Conservation (phyloP, 192 early-diverging fungal species). For the Gonapodya sp. region DNA sequence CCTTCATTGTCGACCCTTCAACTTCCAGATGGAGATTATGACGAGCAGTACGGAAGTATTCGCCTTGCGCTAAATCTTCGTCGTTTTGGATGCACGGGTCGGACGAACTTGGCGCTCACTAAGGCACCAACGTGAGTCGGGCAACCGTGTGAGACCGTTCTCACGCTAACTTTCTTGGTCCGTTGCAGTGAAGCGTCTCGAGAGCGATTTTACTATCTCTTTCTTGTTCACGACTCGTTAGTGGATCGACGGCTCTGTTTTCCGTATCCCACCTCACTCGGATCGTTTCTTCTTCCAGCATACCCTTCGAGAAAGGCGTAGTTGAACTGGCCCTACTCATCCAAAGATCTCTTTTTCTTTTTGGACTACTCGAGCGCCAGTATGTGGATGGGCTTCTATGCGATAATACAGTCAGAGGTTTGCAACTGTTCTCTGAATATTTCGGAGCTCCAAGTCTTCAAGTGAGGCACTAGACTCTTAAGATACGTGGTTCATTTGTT, state of each 20-base stretch:
- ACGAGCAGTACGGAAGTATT: background rate
- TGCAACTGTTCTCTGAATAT: background rate
- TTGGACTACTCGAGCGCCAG: background rate
- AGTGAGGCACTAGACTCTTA: too few relatives aligned
- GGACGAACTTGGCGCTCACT: background rate
- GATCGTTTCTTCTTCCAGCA: background rate
- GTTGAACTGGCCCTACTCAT: background rate
- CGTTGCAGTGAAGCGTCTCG: background rate
- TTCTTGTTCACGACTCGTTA: background rate
- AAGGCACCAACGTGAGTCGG: background rate
- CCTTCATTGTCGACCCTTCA: background rate
- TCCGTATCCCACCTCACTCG: background rate
- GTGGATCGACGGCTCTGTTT: background rate
- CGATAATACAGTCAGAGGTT: background rate
- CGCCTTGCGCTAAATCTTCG: background rate
- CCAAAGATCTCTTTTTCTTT: background rate
- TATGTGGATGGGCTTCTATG: background rate
- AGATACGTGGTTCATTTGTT: too few relatives aligned
- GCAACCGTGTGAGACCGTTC: background rate
- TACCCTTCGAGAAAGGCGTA: background rate
- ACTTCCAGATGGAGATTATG: background rate
- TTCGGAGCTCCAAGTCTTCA: background rate
- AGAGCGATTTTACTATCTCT: background rate
- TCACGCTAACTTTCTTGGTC: background rate
- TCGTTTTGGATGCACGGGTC: background rate